These are phyloP conservation scores for Prosopis cineraria DNA, from an alignment of 306 rosid species.

Conservation along the genomic window DNA sequence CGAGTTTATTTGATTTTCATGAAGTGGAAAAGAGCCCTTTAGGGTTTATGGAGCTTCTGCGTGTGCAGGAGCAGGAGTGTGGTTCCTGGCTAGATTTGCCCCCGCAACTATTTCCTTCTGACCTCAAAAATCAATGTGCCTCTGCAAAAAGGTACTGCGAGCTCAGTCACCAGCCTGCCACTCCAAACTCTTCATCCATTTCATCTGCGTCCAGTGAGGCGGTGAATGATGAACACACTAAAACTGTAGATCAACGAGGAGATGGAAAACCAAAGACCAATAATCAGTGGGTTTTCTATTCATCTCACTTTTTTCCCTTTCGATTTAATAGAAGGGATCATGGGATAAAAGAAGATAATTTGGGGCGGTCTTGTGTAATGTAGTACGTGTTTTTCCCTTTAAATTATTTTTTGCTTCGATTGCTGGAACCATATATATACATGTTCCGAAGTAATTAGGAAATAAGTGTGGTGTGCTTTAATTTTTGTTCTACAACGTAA, in stretches of 20 bases:
- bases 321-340: background rate
- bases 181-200: conserved; percentile 86
- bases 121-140: conserved; percentile 23
- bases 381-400: background rate
- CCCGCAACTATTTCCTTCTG: conserved; percentile 35
- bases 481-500: background rate
- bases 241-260: conserved; percentile 34
- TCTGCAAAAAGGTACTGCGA: conserved; percentile 44
- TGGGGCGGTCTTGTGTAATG: conserved; percentile 5
- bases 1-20: conserved; percentile 45
- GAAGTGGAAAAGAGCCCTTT: conserved; percentile 53
- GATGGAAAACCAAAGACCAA: conserved; percentile 44
- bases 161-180: conserved; percentile 62
- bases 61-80: conserved; percentile 50
- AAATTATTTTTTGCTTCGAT: background rate
- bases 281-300: conserved; percentile 54
- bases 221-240: conserved; percentile 53
- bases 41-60: conserved; percentile 87
- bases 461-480: background rate
- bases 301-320: background rate
- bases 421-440: background rate
- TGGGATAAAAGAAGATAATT: conserved; percentile 21
- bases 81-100: conserved; percentile 55
- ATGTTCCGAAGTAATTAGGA: background rate
- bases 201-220: conserved; percentile 81